Evolutionary conservation across 495 filamentous ascomycete genomes (phyloP).

Genomic region (Xylaria venustula): DNA sequence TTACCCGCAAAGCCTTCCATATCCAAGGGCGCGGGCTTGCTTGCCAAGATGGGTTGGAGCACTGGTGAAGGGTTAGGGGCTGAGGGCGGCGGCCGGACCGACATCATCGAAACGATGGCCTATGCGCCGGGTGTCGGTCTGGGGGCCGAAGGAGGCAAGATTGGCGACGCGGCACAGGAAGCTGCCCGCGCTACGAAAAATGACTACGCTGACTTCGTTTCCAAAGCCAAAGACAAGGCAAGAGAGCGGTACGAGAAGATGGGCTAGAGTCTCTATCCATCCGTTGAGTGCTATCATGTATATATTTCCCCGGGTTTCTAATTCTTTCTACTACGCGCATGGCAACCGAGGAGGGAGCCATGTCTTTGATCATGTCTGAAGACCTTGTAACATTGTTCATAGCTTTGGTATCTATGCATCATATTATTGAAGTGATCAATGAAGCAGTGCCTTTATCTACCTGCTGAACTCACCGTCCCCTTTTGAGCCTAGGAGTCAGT

Average conservation of each 20-base stretch:
- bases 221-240: slow-evolving; percentile 75
- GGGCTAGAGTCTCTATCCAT: slow-evolving; percentile 22
- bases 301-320: too few relatives aligned
- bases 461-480: too few relatives aligned
- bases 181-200: slow-evolving; percentile 69
- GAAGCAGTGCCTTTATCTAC: too few relatives aligned
- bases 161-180: slow-evolving; percentile 82
- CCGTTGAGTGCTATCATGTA: too few relatives aligned
- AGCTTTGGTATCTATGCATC: too few relatives aligned
- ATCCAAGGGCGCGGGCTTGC: slow-evolving; percentile 81
- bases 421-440: too few relatives aligned
- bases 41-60: slow-evolving; percentile 91
- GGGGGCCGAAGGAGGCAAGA: slow-evolving; percentile 76
- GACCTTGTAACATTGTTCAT: too few relatives aligned
- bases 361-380: too few relatives aligned
- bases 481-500: too few relatives aligned
- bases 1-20: slow-evolving; percentile 35
- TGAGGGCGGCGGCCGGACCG: slow-evolving; percentile 71
- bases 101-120: slow-evolving; percentile 72
- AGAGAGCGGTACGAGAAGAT: slow-evolving; percentile 74
- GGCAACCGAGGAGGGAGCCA: too few relatives aligned
- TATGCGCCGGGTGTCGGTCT: slow-evolving; percentile 84
- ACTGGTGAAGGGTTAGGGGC: slow-evolving; percentile 79
- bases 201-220: slow-evolving; percentile 70
- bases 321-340: too few relatives aligned